Base-by-base conservation (phyloP, 805 yeast genomes). In the Sungouiozyma ichnusensis region DNA sequence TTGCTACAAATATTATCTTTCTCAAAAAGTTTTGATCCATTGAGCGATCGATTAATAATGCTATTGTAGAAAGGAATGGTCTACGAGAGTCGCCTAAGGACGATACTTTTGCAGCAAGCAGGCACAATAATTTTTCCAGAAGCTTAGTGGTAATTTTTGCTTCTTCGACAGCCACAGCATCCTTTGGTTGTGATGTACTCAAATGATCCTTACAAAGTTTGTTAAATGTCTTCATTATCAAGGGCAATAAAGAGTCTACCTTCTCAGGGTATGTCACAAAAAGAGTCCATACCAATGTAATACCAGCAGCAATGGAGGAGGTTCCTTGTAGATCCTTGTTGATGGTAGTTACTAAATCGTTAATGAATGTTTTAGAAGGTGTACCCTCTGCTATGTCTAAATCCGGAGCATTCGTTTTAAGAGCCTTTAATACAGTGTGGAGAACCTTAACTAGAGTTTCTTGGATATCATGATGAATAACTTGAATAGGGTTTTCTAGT, bases 61-160 rank as follows among this genome's bases (percentile, higher is more conserved):
- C 96, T 43, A 92, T 69, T 5, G 88, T 67, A 0, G 94, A 79
- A 48, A 92, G 64, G 58, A 88, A 92, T 19, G 88, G 79, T 40
- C 98, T 73, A 46, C 98, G 75, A 54, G 90, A 95, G 52, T 92
- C 99, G 2, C 95, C 97, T 19, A 94, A 67, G n/a, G 76, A 73
- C 0, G 94, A 76, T 4, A 92, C 85, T 49, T 97, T 75, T 69
- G 76, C 73, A 0, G 95, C 77, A 1, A 90, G 77, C 40, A 90
- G 71, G 48, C 81, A 79, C 41, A 92, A 66, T 19, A 86, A 77
- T 58, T 82, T 83, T 45, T 82, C 86, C 36, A 92, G 65, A 31
- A 87, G 63, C 44, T 73, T 76, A 0, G 92, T 81, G 0, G 94
- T 82, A 71, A 83, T 81, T 53, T 75, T 79, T 7, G 90, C 84